Evolutionary conservation across 2,329 filamentous ascomycete species (phyloP).

Genomic region (Trichoderma sp.): DNA sequence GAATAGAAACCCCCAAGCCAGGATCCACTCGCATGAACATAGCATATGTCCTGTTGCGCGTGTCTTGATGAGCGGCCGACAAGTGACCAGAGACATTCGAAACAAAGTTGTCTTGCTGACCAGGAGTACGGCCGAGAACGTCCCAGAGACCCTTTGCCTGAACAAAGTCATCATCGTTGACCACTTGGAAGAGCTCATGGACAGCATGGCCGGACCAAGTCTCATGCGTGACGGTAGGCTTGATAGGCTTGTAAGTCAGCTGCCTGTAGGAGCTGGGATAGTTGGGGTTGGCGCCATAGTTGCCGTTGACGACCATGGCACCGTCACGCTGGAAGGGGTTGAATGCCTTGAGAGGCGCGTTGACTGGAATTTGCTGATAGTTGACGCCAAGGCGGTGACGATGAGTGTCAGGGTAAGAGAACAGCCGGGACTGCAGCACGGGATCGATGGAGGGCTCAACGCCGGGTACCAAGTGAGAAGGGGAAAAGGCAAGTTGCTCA

Average conservation of each 20-base stretch:
- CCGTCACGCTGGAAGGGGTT: slow-evolving; percentile 76
- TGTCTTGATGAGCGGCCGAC: slow-evolving; percentile 54
- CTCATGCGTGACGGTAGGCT: slow-evolving; percentile 49
- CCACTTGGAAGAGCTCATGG: slow-evolving; percentile 48
- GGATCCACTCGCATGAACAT: slow-evolving; percentile 62
- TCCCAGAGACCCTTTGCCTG: slow-evolving; percentile 54
- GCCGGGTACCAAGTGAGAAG: slow-evolving; percentile 65
- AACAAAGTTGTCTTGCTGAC: slow-evolving; percentile 64
- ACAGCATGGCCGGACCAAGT: slow-evolving; percentile 51
- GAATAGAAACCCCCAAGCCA: slow-evolving; percentile 55
- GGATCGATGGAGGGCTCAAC: slow-evolving; percentile 65
- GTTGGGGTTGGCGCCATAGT: slow-evolving; percentile 63
- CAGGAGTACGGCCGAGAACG: slow-evolving; percentile 50
- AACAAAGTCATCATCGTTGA: slow-evolving; percentile 54
- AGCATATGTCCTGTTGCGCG: slow-evolving; percentile 60
- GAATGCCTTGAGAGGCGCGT: slow-evolving; percentile 58
- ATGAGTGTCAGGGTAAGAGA: slow-evolving; percentile 64
- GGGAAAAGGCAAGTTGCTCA: slow-evolving; percentile 68
- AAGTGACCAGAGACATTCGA: slow-evolving; percentile 62
- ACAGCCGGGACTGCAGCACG: slow-evolving; percentile 62
- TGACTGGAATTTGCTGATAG: slow-evolving; percentile 66
- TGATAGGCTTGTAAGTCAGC: slow-evolving; percentile 48
- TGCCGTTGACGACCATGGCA: slow-evolving; percentile 67
- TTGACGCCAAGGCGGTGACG: slow-evolving; percentile 65
- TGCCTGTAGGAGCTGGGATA: slow-evolving; percentile 56